Conservation (phyloP, 345 rosid genomes). For the Syzygium aqueum region DNA sequence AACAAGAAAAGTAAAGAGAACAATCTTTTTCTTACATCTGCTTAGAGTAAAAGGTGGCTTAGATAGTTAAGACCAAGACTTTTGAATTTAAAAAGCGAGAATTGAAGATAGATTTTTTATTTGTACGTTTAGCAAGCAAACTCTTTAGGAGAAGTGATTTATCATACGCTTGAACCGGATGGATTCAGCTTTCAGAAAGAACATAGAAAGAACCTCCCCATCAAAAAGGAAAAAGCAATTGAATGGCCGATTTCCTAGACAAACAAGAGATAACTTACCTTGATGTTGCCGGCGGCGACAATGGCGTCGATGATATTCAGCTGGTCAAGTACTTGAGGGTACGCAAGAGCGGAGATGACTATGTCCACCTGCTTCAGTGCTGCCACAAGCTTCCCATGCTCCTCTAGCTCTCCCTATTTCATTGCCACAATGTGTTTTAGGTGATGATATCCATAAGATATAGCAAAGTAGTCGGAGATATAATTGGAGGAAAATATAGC, state of each 20-base stretch:
- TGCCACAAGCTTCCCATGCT: constrained; percentile 31
- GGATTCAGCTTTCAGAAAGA: not conserved
- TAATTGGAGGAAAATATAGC: not conserved
- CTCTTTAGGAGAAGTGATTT: not conserved
- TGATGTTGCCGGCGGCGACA: constrained; percentile 21
- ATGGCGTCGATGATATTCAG: constrained; percentile 37
- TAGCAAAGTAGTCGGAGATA: not conserved
- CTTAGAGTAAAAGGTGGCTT: too few species aligned
- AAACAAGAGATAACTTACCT: constrained; percentile 9
- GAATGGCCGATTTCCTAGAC: fast-evolving
- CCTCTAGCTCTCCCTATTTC: constrained; percentile 25
- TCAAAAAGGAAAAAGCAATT: not conserved
- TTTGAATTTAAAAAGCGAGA: too few species aligned
- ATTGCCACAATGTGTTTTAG: not conserved
- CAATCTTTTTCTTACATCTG: too few species aligned
- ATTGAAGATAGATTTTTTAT: too few species aligned
- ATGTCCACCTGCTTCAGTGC: constrained; percentile 21
- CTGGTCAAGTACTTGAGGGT: constrained; percentile 26
- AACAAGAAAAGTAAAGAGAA: too few species aligned
- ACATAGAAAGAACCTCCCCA: not conserved
- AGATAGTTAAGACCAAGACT: too few species aligned
- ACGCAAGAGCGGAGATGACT: constrained; percentile 26
- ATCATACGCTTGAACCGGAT: not conserved
- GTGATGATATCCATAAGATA: not conserved
- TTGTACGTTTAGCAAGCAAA: not conserved